Base-by-base conservation (phyloP, 2,329 filamentous ascomycete genomes). In the Purpureocillium lavendulum region DNA sequence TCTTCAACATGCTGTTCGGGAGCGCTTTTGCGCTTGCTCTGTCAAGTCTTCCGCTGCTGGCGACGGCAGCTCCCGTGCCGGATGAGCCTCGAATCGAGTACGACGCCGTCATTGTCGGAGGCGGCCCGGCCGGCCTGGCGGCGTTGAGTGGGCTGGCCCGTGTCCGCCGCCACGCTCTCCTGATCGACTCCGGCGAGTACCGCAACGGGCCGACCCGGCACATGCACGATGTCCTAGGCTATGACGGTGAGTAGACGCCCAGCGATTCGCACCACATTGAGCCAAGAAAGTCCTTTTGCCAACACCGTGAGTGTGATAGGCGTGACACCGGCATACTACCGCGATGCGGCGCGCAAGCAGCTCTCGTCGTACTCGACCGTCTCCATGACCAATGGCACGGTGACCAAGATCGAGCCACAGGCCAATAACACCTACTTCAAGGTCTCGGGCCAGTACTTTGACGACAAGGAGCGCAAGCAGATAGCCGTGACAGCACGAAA, bases 171-270 rank as follows among this genome's bases (percentile, higher is more conserved):
- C 71, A 65, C 6, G 68, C 70, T 1, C 57, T 79, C 7, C 53
- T 81, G 32, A 70, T 80, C 39, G 77, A 81, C 52, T 77, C 72
- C 15, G 70, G 68, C 11, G 60, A 67, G 24, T 81, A 81, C 47
- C 70, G 77, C 38, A 81, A 80, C 49, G 64, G 39, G 1, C 58
- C 65, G 0, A 80, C 77, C 0, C 58, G 75, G 12, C 67, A 77
- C 45, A 72, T 79, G 65, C 77, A 81, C 54, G 77, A 80, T 51
- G 70, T 80, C 1, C 61, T 79, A 18, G 75, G 75, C 3, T 73
- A 67, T 41, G 76, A 80, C 38, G 76, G 76, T 77, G 50, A 45
- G 52, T 34, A n/a, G n/a, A n/a, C n/a, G n/a, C n/a, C n/a, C n/a
- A n/a, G n/a, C n/a, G n/a, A n/a, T n/a, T n/a, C n/a, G n/a, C n/a